A percentile compares a stretch with the other conserved stretches of the same genome.
These are phyloP conservation scores for Tanacetum coccineum DNA, from an alignment of 129 eudicot species.

Conservation along the genomic window DNA sequence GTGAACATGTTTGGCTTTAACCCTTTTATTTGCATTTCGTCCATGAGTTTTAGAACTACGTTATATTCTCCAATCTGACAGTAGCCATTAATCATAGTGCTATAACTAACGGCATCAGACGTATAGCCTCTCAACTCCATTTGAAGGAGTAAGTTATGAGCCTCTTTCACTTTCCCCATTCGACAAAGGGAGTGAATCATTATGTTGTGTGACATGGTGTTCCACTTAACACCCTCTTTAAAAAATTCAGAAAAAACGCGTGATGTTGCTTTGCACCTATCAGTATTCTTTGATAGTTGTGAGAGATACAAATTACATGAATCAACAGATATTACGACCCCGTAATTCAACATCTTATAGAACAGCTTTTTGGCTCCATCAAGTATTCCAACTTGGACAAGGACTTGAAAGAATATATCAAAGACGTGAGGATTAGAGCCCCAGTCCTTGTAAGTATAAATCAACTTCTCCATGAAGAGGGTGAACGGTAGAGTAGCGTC, in stretches of 20 bases:
- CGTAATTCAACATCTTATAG: constrained; percentile 68
- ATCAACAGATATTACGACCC: constrained; percentile 62
- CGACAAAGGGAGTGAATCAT: constrained; percentile 62
- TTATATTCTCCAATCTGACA: constrained; percentile 59
- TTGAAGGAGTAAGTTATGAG: constrained; percentile 72
- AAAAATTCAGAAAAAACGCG: constrained; percentile 48
- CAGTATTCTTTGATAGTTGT: constrained; percentile 37
- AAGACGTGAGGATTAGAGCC: constrained; percentile 75
- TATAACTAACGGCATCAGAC: constrained; percentile 77
- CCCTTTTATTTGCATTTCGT: constrained; percentile 66
- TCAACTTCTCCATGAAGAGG: constrained; percentile 66
- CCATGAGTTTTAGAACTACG: constrained; percentile 43
- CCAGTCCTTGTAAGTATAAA: constrained; percentile 91
- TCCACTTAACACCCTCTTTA: constrained; percentile 67
- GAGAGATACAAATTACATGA: constrained; percentile 72
- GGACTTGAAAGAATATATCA: constrained; percentile 83
- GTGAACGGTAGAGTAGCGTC: constrained; percentile 48
- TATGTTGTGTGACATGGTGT: constrained; percentile 72
- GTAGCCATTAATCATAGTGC: constrained; percentile 78
- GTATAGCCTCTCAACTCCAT: constrained; percentile 72
- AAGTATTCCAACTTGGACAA: constrained; percentile 57
- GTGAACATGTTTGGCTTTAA: constrained; percentile 77
- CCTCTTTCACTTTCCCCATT: constrained; percentile 73
- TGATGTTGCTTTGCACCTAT: constrained; percentile 37
- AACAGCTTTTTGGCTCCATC: constrained; percentile 63